Evolutionary conservation across 2,329 filamentous ascomycete species (phyloP).

Genomic region (Teratosphaeria nubilosa): DNA sequence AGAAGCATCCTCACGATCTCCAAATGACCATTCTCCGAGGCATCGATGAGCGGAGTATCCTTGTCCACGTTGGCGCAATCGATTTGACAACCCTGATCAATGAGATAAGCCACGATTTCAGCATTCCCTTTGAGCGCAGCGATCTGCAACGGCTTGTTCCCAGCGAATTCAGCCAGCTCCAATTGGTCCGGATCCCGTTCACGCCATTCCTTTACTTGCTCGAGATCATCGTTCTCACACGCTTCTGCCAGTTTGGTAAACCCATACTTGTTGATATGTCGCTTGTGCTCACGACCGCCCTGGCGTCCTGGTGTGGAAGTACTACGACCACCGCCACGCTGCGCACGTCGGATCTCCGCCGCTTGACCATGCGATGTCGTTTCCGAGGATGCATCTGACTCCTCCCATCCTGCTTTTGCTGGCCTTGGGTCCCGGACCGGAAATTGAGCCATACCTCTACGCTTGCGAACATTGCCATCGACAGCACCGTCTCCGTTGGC

Average conservation of each 20-base stretch:
- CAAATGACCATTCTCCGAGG: slow-evolving; percentile 88
- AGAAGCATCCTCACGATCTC: slow-evolving; percentile 79
- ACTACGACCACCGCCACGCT: slow-evolving; percentile 42
- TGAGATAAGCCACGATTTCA: slow-evolving; percentile 76
- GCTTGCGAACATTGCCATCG: slow-evolving; percentile 17
- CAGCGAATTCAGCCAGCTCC: slow-evolving; percentile 82
- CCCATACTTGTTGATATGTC: slow-evolving; percentile 83
- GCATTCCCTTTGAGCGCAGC: slow-evolving; percentile 78
- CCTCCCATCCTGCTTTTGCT: slow-evolving; percentile 42
- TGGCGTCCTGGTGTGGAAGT: slow-evolving; percentile 38
- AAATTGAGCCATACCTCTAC: slow-evolving; percentile 43
- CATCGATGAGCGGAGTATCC: slow-evolving; percentile 90
- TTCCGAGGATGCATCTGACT: slow-evolving; percentile 46
- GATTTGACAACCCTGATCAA: slow-evolving; percentile 73
- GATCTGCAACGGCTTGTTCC: slow-evolving; percentile 93
- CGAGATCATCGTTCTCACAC: slow-evolving; percentile 75
- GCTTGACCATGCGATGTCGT: slow-evolving; percentile 47
- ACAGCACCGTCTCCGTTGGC: slow-evolving; percentile 36
- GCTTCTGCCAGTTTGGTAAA: slow-evolving; percentile 84
- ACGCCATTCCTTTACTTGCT: slow-evolving; percentile 63
- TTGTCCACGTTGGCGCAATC: slow-evolving; percentile 65
- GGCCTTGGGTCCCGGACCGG: slow-evolving; percentile 22
- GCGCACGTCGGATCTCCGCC: slow-evolving; percentile 50
- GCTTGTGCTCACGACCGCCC: slow-evolving; percentile 59
- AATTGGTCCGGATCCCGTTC: slow-evolving; percentile 76